Conservation (phyloP, 163 green algal genomes). For the Scenedesmus sp. region DNA sequence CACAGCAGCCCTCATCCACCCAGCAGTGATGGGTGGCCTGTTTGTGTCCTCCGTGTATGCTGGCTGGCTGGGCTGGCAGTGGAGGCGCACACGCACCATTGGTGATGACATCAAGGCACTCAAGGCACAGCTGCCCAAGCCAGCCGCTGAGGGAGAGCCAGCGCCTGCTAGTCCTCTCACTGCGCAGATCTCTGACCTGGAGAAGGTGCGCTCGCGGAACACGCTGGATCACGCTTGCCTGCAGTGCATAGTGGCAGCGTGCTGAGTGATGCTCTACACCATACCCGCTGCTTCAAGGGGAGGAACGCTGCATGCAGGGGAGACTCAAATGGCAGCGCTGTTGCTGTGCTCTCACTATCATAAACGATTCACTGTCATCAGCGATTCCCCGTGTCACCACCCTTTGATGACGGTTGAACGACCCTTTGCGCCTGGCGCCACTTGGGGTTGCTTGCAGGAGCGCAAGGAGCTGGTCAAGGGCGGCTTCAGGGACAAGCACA, state of each 20-base stretch:
- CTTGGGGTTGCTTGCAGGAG: conserved; percentile 73
- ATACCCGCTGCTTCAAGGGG: too few species aligned
- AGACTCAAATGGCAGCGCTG: background rate
- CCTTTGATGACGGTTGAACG: too few species aligned
- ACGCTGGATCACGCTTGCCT: too few species aligned
- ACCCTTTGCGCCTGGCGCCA: too few species aligned
- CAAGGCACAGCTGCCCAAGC: conserved; percentile 78
- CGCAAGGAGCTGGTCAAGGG: conserved; percentile 91
- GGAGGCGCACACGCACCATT: conserved; percentile 79
- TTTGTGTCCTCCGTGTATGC: conserved; percentile 86
- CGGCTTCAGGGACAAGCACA: conserved; percentile 90
- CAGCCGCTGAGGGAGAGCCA: conserved; percentile 64
- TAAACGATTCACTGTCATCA: too few species aligned
- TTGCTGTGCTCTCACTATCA: too few species aligned
- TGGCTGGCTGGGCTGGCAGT: conserved; percentile 92
- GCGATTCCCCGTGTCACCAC: too few species aligned
- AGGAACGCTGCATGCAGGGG: too few species aligned
- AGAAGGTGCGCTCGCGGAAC: too few species aligned
- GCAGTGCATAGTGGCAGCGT: background rate
- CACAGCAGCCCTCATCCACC: conserved; percentile 64
- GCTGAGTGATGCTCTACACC: too few species aligned
- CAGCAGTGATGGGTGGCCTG: conserved; percentile 84
- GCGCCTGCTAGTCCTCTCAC: conserved; percentile 61
- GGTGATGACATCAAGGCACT: conserved; percentile 90
- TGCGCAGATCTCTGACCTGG: conserved; percentile 68